A percentile compares a stretch with the other conserved stretches of the same genome.
Evolutionary conservation across 768 basidiomycete genomes (phyloP).

Genomic region (Kwoniella mangroviensis): DNA sequence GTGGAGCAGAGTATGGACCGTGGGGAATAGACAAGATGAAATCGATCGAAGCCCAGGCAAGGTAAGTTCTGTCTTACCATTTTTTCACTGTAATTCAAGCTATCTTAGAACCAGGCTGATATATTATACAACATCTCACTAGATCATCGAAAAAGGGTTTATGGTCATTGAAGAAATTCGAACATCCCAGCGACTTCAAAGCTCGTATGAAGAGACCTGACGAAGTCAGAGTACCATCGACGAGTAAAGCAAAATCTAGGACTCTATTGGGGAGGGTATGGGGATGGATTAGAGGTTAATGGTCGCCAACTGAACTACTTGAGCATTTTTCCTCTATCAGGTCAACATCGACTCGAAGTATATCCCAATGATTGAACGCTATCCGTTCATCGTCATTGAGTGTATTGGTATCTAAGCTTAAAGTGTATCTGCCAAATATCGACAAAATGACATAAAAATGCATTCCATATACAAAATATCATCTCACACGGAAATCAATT

Average conservation of each 20-base stretch:
- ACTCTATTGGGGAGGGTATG: constrained; percentile 7
- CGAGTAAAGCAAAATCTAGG: not conserved
- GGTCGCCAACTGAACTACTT: not conserved
- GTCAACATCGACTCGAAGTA: too few relatives aligned
- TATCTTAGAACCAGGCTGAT: too few relatives aligned
- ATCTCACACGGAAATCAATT: too few relatives aligned
- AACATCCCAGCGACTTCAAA: constrained; percentile 82
- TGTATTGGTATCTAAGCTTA: too few relatives aligned
- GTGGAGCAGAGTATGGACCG: constrained; percentile 78
- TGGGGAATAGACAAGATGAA: constrained; percentile 70
- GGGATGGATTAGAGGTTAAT: constrained; percentile 11
- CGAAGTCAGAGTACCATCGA: constrained; percentile 24
- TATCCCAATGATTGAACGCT: too few relatives aligned
- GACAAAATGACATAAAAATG: too few relatives aligned
- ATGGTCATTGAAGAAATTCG: constrained; percentile 67
- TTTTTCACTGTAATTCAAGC: not conserved
- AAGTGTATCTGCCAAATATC: too few relatives aligned
- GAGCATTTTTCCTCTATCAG: too few relatives aligned
- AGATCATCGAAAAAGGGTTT: constrained; percentile 70
- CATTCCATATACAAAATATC: too few relatives aligned
- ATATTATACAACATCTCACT: not conserved
- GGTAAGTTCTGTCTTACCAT: constrained; percentile 60
- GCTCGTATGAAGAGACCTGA: constrained; percentile 60
- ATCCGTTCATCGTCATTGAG: too few relatives aligned
- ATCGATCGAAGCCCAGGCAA: constrained; percentile 68